Conservation (phyloP, 1,139 yeast genomes). For the Kazachstania sp. region DNA sequence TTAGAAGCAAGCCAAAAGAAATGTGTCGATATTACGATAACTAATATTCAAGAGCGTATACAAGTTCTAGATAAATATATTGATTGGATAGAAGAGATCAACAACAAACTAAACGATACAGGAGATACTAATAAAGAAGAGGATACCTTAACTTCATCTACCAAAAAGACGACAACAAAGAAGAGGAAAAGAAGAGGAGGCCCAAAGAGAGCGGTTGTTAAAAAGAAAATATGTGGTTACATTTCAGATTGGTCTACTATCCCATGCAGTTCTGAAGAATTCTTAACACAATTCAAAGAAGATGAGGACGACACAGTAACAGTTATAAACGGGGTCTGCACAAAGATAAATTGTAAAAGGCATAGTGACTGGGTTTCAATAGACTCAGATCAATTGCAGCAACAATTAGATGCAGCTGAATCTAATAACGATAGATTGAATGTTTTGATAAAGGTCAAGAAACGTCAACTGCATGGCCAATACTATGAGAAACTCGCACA, state of each 20-base stretch:
- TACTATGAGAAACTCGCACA: conserved; percentile 13
- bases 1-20: conserved; percentile 16
- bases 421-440: conserved; percentile 21
- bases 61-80: conserved; percentile 22
- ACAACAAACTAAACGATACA: conserved; percentile 12
- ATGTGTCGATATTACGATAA: conserved; percentile 12
- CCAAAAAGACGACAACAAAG: conserved; percentile 6
- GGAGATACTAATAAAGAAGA: conserved; percentile 12
- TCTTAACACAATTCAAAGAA: conserved; percentile 9
- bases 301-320: conserved; percentile 5
- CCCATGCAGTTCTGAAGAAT: conserved; percentile 17
- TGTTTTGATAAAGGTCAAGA: conserved; percentile 21
- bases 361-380: conserved; percentile 28
- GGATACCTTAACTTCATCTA: conserved; percentile 5
- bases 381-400: conserved; percentile 16
- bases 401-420: conserved; percentile 21
- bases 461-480: conserved; percentile 23
- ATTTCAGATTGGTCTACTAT: conserved; percentile 6
- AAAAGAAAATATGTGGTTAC: conserved; percentile 25
- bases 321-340: conserved; percentile 18
- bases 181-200: conserved; percentile 12
- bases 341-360: conserved; percentile 21
- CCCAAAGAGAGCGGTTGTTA: conserved; percentile 6
- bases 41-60: conserved; percentile 15
- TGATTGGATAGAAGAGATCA: conserved; percentile 26